These are phyloP conservation scores for Neonectria faginata DNA, from an alignment of 2,329 filamentous ascomycete species.

Conservation along the genomic window DNA sequence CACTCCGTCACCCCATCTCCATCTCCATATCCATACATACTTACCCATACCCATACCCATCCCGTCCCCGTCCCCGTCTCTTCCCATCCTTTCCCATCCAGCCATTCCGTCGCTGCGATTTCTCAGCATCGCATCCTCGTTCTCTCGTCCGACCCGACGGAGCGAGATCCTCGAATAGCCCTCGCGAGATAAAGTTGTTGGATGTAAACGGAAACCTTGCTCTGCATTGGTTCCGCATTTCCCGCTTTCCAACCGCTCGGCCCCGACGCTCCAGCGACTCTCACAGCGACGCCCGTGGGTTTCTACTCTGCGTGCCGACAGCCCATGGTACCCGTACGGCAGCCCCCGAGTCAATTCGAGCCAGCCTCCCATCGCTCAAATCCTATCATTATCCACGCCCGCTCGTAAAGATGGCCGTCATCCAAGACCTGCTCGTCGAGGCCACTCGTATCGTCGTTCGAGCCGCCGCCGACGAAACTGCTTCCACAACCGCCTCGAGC, in stretches of 20 bases:
- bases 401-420: slow-evolving; percentile 42
- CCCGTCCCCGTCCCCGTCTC: slow-evolving; percentile 21
- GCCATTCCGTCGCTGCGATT: slow-evolving; percentile 29
- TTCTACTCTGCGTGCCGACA: slow-evolving; percentile 34
- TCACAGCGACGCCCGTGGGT: slow-evolving; percentile 20
- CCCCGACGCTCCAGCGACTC: slow-evolving; percentile 9
- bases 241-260: slow-evolving; percentile 31
- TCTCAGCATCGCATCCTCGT: slow-evolving; percentile 25
- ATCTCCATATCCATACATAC: slow-evolving; percentile 17
- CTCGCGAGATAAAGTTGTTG: slow-evolving; percentile 27
- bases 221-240: slow-evolving; percentile 33
- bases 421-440: slow-evolving; percentile 43
- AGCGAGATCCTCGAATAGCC: slow-evolving; percentile 11
- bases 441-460: slow-evolving; percentile 44
- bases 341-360: slow-evolving; percentile 45
- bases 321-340: slow-evolving; percentile 45
- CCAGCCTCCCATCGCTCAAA: slow-evolving; percentile 33
- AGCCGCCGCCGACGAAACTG: slow-evolving; percentile 36
- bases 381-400: slow-evolving; percentile 30
- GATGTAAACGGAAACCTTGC: slow-evolving; percentile 31
- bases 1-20: slow-evolving; percentile 35
- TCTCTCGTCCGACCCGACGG: slow-evolving; percentile 15
- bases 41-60: slow-evolving; percentile 33
- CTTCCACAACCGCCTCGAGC: slow-evolving; percentile 38
- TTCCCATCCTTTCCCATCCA: slow-evolving; percentile 30